Conservation (phyloP, 2,329 filamentous ascomycete species). For the Zymoseptoria passerinii region DNA sequence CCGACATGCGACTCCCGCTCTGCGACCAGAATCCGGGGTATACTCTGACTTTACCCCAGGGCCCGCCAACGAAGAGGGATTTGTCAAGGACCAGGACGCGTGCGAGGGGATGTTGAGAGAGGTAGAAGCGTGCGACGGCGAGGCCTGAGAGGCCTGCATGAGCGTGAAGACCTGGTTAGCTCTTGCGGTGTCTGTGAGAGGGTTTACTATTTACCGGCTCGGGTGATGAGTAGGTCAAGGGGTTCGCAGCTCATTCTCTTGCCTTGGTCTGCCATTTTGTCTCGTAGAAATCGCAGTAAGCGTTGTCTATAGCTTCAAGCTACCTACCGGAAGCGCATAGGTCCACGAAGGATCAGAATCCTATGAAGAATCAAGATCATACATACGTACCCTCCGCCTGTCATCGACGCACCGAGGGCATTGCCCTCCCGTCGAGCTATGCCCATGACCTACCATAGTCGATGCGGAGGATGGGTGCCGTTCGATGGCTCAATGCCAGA, state of each 20-base stretch:
- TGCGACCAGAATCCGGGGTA: conserved; percentile 24
- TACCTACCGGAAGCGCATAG: not conserved
- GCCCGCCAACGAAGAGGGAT: conserved; percentile 1
- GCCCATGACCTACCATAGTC: no score
- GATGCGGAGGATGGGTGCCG: no score
- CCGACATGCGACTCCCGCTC: conserved; percentile 11
- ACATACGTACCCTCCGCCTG: not conserved
- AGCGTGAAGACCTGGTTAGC: not conserved
- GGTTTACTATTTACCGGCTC: not conserved
- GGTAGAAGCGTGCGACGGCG: conserved; percentile 12
- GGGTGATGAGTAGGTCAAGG: conserved; percentile 2
- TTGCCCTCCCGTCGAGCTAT: not conserved
- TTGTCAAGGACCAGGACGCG: conserved; percentile 10
- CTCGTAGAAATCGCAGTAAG: not conserved
- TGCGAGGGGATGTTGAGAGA: conserved; percentile 10
- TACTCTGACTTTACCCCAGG: conserved; percentile 10
- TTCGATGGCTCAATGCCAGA: no score
- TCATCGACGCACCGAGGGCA: not conserved
- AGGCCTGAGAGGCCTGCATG: not conserved
- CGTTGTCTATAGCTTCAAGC: not conserved
- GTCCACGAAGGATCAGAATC: not conserved
- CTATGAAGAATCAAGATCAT: not conserved
- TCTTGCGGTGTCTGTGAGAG: not conserved
- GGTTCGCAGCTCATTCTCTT: not conserved
- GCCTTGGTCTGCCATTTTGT: not conserved